These are phyloP conservation scores for Wickerhamiella occidentalis DNA, from an alignment of 805 yeast species.

Conservation along the genomic window DNA sequence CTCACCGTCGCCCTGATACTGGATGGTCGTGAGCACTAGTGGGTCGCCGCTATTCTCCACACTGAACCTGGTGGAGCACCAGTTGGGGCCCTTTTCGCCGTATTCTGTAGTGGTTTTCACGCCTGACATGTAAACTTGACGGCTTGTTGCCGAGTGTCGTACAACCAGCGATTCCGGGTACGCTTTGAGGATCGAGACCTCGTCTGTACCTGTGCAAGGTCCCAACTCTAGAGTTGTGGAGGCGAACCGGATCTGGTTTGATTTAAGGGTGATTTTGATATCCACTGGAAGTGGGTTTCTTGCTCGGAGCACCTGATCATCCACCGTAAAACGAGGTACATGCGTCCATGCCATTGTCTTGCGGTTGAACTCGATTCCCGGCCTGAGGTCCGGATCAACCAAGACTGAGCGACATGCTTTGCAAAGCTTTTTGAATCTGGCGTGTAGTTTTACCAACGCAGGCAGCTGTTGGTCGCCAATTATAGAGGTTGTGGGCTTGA, in stretches of 20 bases:
- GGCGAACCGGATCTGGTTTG: conserved; percentile 13
- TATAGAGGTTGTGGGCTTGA: background rate
- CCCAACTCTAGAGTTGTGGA: conserved; percentile 20
- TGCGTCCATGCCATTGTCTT: conserved; percentile 21
- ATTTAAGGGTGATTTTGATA: conserved; percentile 4
- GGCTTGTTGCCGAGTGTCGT: conserved; percentile 22
- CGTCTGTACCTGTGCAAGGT: conserved; percentile 21
- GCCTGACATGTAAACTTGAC: conserved; percentile 24
- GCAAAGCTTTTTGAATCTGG: conserved; percentile 25
- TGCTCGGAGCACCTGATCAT: conserved; percentile 1
- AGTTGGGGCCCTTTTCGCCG: conserved; percentile 23
- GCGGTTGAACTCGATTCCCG: conserved; percentile 18
- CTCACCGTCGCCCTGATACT: background rate
- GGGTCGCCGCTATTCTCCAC: background rate
- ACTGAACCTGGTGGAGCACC: conserved; percentile 19
- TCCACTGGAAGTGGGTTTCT: conserved; percentile 8
- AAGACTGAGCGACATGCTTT: conserved; percentile 26
- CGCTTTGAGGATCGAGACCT: conserved; percentile 17
- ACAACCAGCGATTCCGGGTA: conserved; percentile 21
- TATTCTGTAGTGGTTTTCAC: conserved; percentile 7
- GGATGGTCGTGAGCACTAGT: background rate
- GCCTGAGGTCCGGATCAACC: conserved; percentile 25
- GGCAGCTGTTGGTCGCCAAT: conserved; percentile 18
- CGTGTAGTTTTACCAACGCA: conserved; percentile 20
- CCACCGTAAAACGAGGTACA: conserved; percentile 20